Evolutionary conservation across 768 basidiomycete species (phyloP).

Genomic region (Rhodotorula paludigena): DNA sequence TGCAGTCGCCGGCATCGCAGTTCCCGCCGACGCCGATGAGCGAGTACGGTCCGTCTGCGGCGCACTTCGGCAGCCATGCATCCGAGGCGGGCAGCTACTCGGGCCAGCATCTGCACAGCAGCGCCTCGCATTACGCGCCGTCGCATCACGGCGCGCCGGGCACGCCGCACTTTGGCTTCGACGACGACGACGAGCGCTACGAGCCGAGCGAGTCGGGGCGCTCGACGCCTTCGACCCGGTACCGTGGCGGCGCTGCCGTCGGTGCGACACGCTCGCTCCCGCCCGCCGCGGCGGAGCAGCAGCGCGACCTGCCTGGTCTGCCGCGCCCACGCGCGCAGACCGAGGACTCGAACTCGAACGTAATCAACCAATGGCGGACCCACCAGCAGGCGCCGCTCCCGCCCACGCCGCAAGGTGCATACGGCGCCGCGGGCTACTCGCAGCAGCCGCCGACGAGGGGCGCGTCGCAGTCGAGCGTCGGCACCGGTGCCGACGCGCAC

Average conservation of each 20-base stretch:
- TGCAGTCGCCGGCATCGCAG: conserved; percentile 27
- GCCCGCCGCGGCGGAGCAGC: conserved; percentile 11
- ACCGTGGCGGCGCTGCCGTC: conserved; percentile 53
- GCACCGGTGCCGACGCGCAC: conserved; percentile 20
- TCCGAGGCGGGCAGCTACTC: not conserved
- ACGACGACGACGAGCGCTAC: conserved; percentile 54
- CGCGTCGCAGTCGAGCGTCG: conserved; percentile 12
- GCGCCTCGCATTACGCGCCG: conserved; percentile 30
- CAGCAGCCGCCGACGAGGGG: conserved; percentile 13
- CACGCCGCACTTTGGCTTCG: conserved; percentile 58
- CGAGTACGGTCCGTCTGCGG: conserved; percentile 33
- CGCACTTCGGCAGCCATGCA: conserved; percentile 10
- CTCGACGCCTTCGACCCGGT: conserved; percentile 64
- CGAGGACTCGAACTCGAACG: conserved; percentile 61
- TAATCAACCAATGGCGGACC: conserved; percentile 42
- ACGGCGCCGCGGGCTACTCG: no score
- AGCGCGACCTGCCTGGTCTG: not conserved
- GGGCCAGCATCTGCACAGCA: not conserved
- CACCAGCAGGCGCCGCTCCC: no score
- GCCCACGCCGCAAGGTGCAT: no score
- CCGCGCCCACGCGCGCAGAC: conserved; percentile 63
- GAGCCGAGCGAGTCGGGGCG: conserved; percentile 55
- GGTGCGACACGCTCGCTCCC: conserved; percentile 17
- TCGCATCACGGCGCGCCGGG: not conserved
- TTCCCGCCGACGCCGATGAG: conserved; percentile 41